phyloP scores from a whole-genome alignment of 2,329 filamentous ascomycete species.

The Verticillium tricorpus region DNA sequence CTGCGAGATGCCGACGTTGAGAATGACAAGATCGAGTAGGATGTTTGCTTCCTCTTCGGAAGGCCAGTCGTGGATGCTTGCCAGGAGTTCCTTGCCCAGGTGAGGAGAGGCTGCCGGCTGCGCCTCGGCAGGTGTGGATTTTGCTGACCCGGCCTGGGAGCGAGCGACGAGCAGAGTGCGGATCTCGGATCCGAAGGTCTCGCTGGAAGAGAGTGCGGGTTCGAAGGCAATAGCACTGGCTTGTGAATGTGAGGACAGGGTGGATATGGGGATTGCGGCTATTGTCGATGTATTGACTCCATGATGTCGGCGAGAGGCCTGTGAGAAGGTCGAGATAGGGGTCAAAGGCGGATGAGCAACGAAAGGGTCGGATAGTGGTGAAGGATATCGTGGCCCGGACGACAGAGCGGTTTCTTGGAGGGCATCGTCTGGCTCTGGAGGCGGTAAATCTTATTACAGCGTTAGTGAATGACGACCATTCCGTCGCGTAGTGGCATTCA shows the following conservation, averaged over 20 bases:
- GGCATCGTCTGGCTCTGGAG: too few species aligned
- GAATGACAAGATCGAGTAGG: constrained; percentile 1
- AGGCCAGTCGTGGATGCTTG: constrained; percentile 1
- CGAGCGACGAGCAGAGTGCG: constrained; percentile 2
- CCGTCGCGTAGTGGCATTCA: too few species aligned
- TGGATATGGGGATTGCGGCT: too few species aligned
- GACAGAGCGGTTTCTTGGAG: too few species aligned
- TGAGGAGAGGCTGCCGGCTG: neutral
- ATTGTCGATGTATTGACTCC: too few species aligned
- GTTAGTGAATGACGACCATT: too few species aligned
- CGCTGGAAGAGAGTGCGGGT: constrained; percentile 3
- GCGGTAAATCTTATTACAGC: too few species aligned
- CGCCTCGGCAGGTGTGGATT: neutral
- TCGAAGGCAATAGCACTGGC: constrained; percentile 4
- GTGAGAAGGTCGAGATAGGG: too few species aligned
- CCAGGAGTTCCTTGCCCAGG: neutral
- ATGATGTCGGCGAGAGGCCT: too few species aligned
- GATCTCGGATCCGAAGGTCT: constrained; percentile 6
- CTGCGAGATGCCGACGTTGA: constrained; percentile 10
- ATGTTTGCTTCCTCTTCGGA: constrained; percentile 5
- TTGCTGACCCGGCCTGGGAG: constrained; percentile 2
- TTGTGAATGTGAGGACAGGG: neutral
- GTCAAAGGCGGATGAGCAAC: too few species aligned
- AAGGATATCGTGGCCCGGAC: too few species aligned
- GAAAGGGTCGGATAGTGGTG: too few species aligned